Base-by-base conservation (phyloP, 2,329 filamentous ascomycete species). In the Allantophomopsis lycopodina region DNA sequence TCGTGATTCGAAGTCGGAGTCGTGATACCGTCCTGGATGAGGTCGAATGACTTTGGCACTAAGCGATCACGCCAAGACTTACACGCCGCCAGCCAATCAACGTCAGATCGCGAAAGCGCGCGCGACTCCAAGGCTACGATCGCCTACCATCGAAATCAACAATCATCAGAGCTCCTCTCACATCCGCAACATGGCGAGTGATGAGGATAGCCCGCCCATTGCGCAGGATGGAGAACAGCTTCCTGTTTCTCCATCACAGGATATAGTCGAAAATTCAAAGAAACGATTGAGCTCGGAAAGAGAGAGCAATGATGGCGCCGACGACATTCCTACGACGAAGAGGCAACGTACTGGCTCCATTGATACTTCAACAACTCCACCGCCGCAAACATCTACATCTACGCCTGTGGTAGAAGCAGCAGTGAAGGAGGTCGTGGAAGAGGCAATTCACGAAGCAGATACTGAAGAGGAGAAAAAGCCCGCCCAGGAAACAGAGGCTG, bases 1-100 rank as follows among this genome's bases (percentile, higher is more conserved):
- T 45, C 50, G 49, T 46, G 42, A 42, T 51, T 51, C 23, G 23
- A 28, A 28, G 10, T 12, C 23, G 23, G 23, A 28, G 23, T 28
- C 23, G 23, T 28, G 23, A 28, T 28, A 28, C 23, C 23, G 23
- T 28, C 23, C 23, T 10, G 10, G 23, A 10, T 28, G 23, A 34
- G 14, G 16, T 34, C 32, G 32, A 34, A 34, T 18, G 32, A 34
- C 32, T 15, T 34, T 34, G 14, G 28, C 34, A 34, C 39, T 40
- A 40, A 40, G 39, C 18, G 23, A 31, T 14, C 36, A 40, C 34
- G 39, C 35, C 34, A 30, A 40, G 39, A 32, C 32, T 14, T 40
- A 23, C 36, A 34, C 20, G 36, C 36, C n/a, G 32, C 33, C 18
- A 35, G 17, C 39, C 39, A 40, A 40, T 40, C 39, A 40, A n/a